phyloP scores from a whole-genome alignment of 1,284 basidiomycete species.

The Cutaneotrichosporon arboriforme region DNA sequence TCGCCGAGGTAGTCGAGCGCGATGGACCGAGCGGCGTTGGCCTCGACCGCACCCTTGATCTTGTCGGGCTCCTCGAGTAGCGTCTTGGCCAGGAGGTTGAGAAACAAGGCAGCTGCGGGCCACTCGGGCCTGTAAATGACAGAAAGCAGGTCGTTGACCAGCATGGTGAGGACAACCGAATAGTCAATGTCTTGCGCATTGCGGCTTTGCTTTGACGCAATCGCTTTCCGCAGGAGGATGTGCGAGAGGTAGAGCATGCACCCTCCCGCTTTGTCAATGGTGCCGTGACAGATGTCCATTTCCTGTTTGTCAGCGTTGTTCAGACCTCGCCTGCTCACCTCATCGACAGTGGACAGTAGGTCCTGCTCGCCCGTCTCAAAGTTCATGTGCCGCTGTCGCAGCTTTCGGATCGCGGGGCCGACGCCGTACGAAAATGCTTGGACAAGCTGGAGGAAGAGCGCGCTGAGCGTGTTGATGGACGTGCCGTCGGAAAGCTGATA shows the following conservation, averaged over 20 bases:
- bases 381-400: slow-evolving; percentile 56
- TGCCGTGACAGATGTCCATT: not conserved
- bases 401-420: slow-evolving; percentile 29
- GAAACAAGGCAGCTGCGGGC: slow-evolving; percentile 80
- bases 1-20: slow-evolving; percentile 88
- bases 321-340: not conserved
- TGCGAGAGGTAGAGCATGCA: not conserved
- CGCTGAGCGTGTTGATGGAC: slow-evolving; percentile 85
- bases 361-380: slow-evolving; percentile 49
- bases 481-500: slow-evolving; percentile 61
- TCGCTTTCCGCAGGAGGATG: not conserved
- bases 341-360: slow-evolving; percentile 3
- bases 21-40: slow-evolving; percentile 74
- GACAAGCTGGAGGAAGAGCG: slow-evolving; percentile 87
- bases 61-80: slow-evolving; percentile 83
- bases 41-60: slow-evolving; percentile 65
- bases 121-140: slow-evolving; percentile 93
- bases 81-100: slow-evolving; percentile 69
- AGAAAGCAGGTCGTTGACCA: slow-evolving; percentile 79
- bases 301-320: not conserved
- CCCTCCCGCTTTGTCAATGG: not conserved
- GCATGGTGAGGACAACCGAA: slow-evolving; percentile 78
- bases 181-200: slow-evolving; percentile 86
- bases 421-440: slow-evolving; percentile 85
- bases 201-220: slow-evolving; percentile 66